Conservation (phyloP, 73 alveolate species). For the Tetrahymena borealis region DNA sequence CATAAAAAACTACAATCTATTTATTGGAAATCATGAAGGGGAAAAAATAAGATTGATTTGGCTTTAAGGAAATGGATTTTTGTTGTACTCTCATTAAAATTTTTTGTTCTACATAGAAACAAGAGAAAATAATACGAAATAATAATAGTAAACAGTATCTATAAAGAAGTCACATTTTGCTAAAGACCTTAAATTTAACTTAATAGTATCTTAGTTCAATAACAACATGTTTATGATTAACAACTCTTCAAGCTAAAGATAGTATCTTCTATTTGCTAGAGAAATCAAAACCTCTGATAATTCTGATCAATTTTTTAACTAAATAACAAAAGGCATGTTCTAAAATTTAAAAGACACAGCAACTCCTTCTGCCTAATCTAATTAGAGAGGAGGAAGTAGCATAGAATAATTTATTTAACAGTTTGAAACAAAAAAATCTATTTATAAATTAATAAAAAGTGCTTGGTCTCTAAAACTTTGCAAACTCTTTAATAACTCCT, state of each 20-base stretch:
- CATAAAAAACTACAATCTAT: neutral
- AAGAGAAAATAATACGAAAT: neutral
- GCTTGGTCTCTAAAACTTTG: neutral
- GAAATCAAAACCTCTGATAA: neutral
- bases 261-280: neutral
- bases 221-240: neutral
- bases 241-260: neutral
- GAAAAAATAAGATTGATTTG: neutral
- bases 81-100: neutral
- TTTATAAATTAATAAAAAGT: neutral
- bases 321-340: neutral
- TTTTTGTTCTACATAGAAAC: neutral
- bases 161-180: neutral
- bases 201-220: neutral
- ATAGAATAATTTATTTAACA: neutral
- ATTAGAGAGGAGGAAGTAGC: neutral
- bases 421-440: neutral
- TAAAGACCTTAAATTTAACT: neutral
- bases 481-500: neutral
- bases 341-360: too few species aligned
- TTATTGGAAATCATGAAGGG: neutral
- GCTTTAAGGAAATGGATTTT: neutral
- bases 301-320: neutral
- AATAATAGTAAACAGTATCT: neutral
- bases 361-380: neutral